Conservation (phyloP, 129 eudicot species). For the Tagetes patula region DNA sequence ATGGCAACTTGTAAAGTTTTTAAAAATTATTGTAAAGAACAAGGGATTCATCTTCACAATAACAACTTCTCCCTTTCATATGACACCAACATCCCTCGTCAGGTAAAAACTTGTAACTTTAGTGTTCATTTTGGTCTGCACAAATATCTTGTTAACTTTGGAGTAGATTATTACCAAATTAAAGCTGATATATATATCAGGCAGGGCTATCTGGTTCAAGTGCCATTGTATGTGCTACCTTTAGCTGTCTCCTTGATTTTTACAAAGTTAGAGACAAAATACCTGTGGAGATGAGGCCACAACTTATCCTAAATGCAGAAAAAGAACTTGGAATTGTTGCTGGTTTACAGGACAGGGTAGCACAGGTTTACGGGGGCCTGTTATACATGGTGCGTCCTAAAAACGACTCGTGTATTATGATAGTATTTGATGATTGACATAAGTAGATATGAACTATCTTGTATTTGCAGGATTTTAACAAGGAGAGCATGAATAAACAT, state of each 20-base stretch:
- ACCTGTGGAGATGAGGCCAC: slow-evolving; percentile 80
- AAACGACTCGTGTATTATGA: neutral
- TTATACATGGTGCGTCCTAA: slow-evolving; percentile 72
- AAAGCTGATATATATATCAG: slow-evolving; percentile 37
- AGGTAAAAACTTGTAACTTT: slow-evolving; percentile 45
- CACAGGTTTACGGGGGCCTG: slow-evolving; percentile 95
- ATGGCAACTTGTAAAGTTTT: slow-evolving; percentile 92
- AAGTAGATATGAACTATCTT: neutral
- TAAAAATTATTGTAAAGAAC: slow-evolving; percentile 62
- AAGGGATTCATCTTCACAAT: slow-evolving; percentile 53
- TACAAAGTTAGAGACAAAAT: slow-evolving; percentile 74
- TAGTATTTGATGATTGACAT: neutral
- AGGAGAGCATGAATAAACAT: slow-evolving; percentile 58
- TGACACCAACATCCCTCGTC: slow-evolving; percentile 99
- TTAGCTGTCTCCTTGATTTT: slow-evolving; percentile 92
- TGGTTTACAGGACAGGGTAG: slow-evolving; percentile 96
- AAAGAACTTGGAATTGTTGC: slow-evolving; percentile 98
- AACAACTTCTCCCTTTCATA: slow-evolving; percentile 77
- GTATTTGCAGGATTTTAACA: slow-evolving; percentile 65
- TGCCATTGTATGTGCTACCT: slow-evolving; percentile 96
- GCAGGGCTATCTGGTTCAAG: slow-evolving; percentile 98
- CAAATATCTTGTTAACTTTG: neutral
- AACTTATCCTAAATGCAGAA: slow-evolving; percentile 86
- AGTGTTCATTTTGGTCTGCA: neutral
- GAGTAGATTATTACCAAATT: neutral